Percentiles rank a stretch among this genome's conserved stretches.
phyloP scores from a whole-genome alignment of 306 rosid species.

The Parietaria judaica region DNA sequence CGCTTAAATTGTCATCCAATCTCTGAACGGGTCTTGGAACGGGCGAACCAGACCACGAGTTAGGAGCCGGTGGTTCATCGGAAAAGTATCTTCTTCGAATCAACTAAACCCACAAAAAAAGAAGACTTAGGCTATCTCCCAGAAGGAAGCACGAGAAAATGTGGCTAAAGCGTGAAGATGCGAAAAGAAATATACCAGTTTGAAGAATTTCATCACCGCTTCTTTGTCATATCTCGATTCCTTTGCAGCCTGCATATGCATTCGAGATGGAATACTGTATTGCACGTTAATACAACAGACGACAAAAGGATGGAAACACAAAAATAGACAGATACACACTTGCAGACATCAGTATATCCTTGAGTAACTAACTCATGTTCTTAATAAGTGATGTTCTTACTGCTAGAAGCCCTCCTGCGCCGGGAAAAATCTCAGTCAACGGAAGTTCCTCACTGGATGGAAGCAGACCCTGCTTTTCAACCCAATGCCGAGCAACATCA shows the following conservation, averaged over 20 bases:
- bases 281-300: not conserved
- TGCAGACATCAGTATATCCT: no score
- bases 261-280: constrained; percentile 18
- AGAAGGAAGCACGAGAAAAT: no score
- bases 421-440: constrained; percentile 85
- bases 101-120: constrained; percentile 41
- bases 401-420: constrained; percentile 66
- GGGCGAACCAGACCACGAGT: constrained; percentile 64
- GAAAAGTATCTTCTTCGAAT: constrained; percentile 89
- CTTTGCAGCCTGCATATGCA: constrained; percentile 72
- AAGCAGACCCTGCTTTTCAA: constrained; percentile 97
- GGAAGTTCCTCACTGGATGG: constrained; percentile 98
- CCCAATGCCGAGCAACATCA: constrained; percentile 98
- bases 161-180: not conserved
- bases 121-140: constrained; percentile 10
- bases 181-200: constrained; percentile 44
- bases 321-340: no score
- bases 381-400: constrained; percentile 29
- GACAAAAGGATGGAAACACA: no score
- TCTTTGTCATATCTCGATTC: constrained; percentile 95
- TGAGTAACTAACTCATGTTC: no score
- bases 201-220: constrained; percentile 81
- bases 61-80: constrained; percentile 57
- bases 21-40: constrained; percentile 49
- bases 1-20: constrained; percentile 57